Percentiles rank a stretch among this genome's conserved stretches.
Evolutionary conservation across 257 asterid genomes (phyloP).

Genomic region (Salvia miltiorrhiza): DNA sequence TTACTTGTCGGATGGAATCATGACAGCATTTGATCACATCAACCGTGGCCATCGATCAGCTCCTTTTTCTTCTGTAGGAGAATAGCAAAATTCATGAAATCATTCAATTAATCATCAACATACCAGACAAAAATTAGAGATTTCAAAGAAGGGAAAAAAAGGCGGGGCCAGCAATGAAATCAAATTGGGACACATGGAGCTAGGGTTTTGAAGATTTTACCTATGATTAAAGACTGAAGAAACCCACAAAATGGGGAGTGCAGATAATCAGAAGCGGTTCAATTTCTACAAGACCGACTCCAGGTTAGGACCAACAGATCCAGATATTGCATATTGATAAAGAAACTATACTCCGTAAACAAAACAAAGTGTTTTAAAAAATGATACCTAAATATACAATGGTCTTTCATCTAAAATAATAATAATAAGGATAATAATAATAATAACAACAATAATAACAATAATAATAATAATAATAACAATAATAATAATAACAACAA

Average conservation of each 20-base stretch:
- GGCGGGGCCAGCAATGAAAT: background rate
- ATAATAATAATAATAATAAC: too few species aligned
- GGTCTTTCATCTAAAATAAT: too few species aligned
- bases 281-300: background rate
- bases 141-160: background rate
- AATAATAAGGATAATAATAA: too few species aligned
- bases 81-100: background rate
- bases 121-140: background rate
- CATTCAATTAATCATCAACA: background rate
- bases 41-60: slow-evolving; percentile 51
- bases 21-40: slow-evolving; percentile 85
- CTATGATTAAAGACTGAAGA: slow-evolving; percentile 3
- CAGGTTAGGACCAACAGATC: background rate
- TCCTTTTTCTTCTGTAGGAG: slow-evolving; percentile 15
- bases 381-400: too few species aligned
- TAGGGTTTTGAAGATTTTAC: slow-evolving; percentile 21
- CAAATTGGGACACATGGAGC: background rate
- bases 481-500: too few species aligned
- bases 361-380: too few species aligned
- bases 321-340: too few species aligned
- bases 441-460: too few species aligned
- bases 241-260: slow-evolving; percentile 9
- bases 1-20: slow-evolving; percentile 86
- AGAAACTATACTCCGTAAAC: too few species aligned
- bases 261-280: slow-evolving; percentile 1